Percentiles rank a stretch among this genome's conserved stretches.
phyloP scores from a whole-genome alignment of 2,329 filamentous ascomycete species.

The Pyrenophora teres region DNA sequence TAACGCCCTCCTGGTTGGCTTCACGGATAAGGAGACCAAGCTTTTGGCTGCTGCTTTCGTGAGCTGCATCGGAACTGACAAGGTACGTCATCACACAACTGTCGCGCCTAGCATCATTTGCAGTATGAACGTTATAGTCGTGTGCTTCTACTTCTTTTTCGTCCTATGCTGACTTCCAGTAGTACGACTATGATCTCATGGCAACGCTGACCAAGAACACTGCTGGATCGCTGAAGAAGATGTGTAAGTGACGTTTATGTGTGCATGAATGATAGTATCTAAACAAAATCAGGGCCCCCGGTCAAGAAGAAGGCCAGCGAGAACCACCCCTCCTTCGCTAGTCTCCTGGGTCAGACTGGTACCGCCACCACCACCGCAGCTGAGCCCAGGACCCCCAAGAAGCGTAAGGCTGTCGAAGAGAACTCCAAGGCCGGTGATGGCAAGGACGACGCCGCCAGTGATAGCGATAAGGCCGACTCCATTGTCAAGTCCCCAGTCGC shows the following conservation, averaged over 20 bases:
- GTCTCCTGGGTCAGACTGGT: slow-evolving; percentile 23
- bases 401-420: slow-evolving; percentile 32
- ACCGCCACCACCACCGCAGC: slow-evolving; percentile 5
- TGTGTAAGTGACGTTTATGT: slow-evolving; percentile 17
- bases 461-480: slow-evolving; percentile 26
- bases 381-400: slow-evolving; percentile 18
- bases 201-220: slow-evolving; percentile 37
- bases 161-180: not conserved
- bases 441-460: not conserved
- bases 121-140: too few relatives aligned
- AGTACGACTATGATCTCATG: slow-evolving; percentile 42
- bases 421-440: not conserved
- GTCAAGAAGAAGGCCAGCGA: slow-evolving; percentile 40
- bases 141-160: not conserved
- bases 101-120: not conserved
- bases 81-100: slow-evolving; percentile 20
- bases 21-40: slow-evolving; percentile 32
- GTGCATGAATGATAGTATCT: not conserved
- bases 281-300: slow-evolving; percentile 18
- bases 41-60: slow-evolving; percentile 41
- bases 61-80: slow-evolving; percentile 31
- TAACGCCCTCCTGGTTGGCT: slow-evolving; percentile 21
- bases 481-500: not conserved
- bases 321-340: slow-evolving; percentile 28
- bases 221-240: slow-evolving; percentile 39